Conservation (phyloP, 129 eudicot genomes). For the Kitagawia praeruptora region DNA sequence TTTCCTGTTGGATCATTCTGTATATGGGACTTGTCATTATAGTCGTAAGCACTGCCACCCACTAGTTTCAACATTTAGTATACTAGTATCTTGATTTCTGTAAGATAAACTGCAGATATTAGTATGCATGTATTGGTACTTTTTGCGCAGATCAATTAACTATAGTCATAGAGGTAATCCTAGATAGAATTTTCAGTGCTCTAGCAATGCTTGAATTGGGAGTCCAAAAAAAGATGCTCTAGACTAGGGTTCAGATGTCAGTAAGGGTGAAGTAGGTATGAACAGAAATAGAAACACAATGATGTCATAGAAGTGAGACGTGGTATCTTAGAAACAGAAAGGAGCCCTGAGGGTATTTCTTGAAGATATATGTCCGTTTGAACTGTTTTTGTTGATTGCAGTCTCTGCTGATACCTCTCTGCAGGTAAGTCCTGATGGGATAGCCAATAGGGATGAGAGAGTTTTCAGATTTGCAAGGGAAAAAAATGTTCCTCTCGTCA, state of each 20-base stretch:
- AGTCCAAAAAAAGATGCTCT: neutral
- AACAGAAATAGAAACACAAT: neutral
- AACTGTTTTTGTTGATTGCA: neutral
- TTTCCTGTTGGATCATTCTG: neutral
- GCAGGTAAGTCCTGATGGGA: constrained; percentile 86
- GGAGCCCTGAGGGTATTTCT: neutral
- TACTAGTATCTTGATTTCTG: neutral
- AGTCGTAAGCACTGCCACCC: neutral
- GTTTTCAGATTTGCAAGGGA: constrained; percentile 71
- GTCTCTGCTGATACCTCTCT: neutral
- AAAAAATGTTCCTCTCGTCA: constrained; percentile 68
- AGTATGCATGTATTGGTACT: neutral
- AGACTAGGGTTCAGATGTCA: neutral
- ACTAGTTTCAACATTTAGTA: neutral
- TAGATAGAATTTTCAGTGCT: neutral
- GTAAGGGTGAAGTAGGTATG: neutral
- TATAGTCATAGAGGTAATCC: neutral
- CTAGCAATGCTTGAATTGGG: neutral
- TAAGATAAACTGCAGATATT: neutral
- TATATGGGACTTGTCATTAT: neutral
- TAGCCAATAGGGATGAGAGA: constrained; percentile 70
- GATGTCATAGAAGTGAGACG: neutral
- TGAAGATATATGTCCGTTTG: neutral
- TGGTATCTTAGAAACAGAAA: constrained; percentile 3
- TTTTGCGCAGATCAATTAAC: neutral